phyloP scores from a whole-genome alignment of 768 basidiomycete species.

The Psilocybe subaeruginosa region DNA sequence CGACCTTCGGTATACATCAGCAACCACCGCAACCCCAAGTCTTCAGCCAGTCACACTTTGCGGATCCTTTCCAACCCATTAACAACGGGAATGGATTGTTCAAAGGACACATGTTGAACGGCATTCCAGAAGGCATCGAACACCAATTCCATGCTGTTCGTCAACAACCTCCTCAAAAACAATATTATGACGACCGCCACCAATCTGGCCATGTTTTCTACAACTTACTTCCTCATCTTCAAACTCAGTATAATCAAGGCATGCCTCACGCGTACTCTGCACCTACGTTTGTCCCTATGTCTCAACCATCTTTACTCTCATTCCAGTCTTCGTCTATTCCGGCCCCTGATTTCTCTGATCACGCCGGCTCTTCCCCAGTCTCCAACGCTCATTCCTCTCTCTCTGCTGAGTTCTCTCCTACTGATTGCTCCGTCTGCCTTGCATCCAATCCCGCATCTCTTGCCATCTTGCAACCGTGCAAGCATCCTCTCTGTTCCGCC shows the following conservation, averaged over 20 bases:
- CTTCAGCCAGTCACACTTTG: conserved; percentile 32
- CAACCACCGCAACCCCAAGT: conserved; percentile 27
- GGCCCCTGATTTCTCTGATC: conserved; percentile 8
- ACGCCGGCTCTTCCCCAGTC: conserved; percentile 2
- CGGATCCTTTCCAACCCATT: conserved; percentile 44
- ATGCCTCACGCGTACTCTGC: conserved; percentile 23
- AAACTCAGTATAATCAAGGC: conserved; percentile 20
- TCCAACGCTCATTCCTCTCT: conserved; percentile 2
- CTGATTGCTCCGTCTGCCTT: conserved; percentile 69
- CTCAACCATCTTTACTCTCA: conserved; percentile 18
- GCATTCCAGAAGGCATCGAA: conserved; percentile 44
- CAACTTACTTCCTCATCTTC: conserved; percentile 13
- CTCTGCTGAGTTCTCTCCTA: conserved; percentile 21
- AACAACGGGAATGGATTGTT: conserved; percentile 21
- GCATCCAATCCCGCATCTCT: conserved; percentile 43
- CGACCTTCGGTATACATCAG: conserved; percentile 31
- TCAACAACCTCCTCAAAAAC: conserved; percentile 25
- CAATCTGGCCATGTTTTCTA: conserved; percentile 22
- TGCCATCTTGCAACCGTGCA: conserved; percentile 75
- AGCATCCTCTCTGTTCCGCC: conserved; percentile 75
- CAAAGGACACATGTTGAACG: conserved; percentile 31
- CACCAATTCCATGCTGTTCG: conserved; percentile 43
- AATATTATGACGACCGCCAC: conserved; percentile 24
- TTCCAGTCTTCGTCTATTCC: conserved; percentile 8
- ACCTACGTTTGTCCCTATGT: conserved; percentile 21